Base-by-base conservation (phyloP, 2,329 filamentous ascomycete species). In the Exophiala bonariae region DNA sequence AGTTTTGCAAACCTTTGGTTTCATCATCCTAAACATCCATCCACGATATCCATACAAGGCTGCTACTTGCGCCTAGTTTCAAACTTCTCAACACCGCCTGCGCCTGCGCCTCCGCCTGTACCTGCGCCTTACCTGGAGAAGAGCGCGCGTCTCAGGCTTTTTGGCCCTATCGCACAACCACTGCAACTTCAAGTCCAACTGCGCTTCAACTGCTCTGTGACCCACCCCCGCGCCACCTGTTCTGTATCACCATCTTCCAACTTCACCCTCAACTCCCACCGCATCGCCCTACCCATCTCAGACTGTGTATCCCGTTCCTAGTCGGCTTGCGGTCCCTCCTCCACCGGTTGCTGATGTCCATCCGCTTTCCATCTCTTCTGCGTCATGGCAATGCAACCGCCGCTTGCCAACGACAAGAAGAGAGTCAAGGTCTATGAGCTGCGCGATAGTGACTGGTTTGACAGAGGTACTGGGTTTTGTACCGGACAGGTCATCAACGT, bases 341-440 rank as follows among this genome's bases (percentile, higher is more conserved):
- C 39, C 28, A 39, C 44, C 39, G 45, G 19, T 43, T 49, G 52
- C 52, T 55, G 45, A 55, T 55, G 52, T 55, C 49, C 48, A 52
- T 52, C 52, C 52, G 49, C 46, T 49, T 28, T 31, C 28, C 42
- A 39, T 46, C 23, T 42, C 41, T 41, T 35, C 40, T 44, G 30
- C 42, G 49, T 55, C 49, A 76, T 74, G 73, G 71, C 72, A 62
- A 65, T 71, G 66, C 70, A 70, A 59, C 62, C 70, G 58, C 69
- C 71, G 61, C 66, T 70, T 58, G 65, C 71, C 61, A 71, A 72
- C 63, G 73, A 74, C 66, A 73, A 71, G 62, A 75, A 74, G 63
- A 66, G 93, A 78, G 93, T 97, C 71, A 99, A 99, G 78, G 93
- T 99, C 67, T 99, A 99, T 71, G 93, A 97, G 76, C 81, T 99